Evolutionary conservation across 2,329 filamentous ascomycete species (phyloP), one percentile per base, ranked within the genome.

Genomic region (Clonostachys rosea): DNA sequence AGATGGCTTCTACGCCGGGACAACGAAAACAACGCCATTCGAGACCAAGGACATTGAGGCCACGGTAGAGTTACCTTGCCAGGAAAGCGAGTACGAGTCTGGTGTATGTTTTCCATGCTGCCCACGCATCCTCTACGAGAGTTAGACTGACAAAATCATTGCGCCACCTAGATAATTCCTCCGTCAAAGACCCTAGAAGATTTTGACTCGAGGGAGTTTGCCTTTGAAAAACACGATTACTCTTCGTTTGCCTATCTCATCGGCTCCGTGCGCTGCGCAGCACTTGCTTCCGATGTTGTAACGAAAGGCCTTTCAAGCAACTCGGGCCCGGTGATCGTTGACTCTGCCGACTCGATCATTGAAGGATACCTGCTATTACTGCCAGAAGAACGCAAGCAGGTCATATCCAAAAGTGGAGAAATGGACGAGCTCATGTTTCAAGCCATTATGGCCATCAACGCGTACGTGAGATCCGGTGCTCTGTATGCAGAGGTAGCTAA

Each of bases 61-160:
- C 13, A 82, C 89, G 55, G 86, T 90, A 3, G 78, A 76, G 3
- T 73, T 96, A 5, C 91, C 91, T 0, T 94, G 90, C 58, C 89
- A 95, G 59, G 89, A 95, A 61, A 70, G 78, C n/a, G 81, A 90
- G 46, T 91, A 85, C 59, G 61, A 74, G 18, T 67, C 70, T 43
- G 77, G 78, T 50, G 81, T 84, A 69, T 63, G 76, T 67, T 4
- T 10, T 3, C 24, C 8, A 30, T 3, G 4, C 24, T 30, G 24
- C 24, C 24, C 24, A 61, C 12, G 17, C 30, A 12, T 8, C 12
- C n/a, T 9, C 30, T 3, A 24, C 9, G 12, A 65, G 75, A 40
- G 56, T 46, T 24, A 20, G 7, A 36, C 13, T 40, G 45, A n/a
- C 13, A 34, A 18, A 8, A 5, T 30, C 24, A 13, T 42, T 30